phyloP scores from a whole-genome alignment of 768 basidiomycete species.

The Naganishia friedmannii region DNA sequence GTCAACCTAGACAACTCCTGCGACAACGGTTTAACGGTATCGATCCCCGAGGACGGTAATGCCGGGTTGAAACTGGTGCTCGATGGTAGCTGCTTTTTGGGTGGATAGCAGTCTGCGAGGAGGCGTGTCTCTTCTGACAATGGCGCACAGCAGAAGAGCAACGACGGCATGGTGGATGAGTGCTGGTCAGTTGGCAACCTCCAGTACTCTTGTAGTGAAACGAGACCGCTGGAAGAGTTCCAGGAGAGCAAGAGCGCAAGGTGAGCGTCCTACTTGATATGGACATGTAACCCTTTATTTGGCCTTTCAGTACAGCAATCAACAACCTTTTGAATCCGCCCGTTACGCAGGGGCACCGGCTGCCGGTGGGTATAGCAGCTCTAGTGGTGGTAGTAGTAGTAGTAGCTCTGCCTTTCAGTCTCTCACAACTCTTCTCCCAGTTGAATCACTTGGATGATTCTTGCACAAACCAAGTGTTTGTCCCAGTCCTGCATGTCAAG shows the following conservation, averaged over 20 bases:
- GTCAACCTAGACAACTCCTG: slow-evolving; percentile 50
- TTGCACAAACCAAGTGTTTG: too few relatives aligned
- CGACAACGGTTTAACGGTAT: slow-evolving; percentile 46
- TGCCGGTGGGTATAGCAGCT: too few relatives aligned
- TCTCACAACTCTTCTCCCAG: too few relatives aligned
- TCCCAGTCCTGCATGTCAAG: too few relatives aligned
- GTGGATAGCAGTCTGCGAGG: slow-evolving; percentile 31
- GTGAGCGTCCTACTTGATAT: too few relatives aligned
- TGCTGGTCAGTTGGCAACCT: too few relatives aligned
- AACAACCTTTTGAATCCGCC: slow-evolving; percentile 8
- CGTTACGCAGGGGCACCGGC: too few relatives aligned
- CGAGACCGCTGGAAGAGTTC: neutral
- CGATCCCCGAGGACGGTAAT: slow-evolving; percentile 27
- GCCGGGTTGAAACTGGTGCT: slow-evolving; percentile 13
- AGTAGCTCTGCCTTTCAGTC: too few relatives aligned
- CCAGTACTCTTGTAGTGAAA: too few relatives aligned
- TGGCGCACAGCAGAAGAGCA: slow-evolving; percentile 55
- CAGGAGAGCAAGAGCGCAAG: neutral
- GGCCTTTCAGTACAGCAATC: neutral
- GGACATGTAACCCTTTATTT: neutral
- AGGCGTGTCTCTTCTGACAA: slow-evolving; percentile 54
- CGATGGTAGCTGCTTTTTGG: slow-evolving; percentile 30
- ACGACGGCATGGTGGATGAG: slow-evolving; percentile 1
- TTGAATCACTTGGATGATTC: too few relatives aligned
- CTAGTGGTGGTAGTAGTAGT: too few relatives aligned